phyloP scores from a whole-genome alignment of 148 eudicot genomes.

The Chenopodium suecicum region DNA sequence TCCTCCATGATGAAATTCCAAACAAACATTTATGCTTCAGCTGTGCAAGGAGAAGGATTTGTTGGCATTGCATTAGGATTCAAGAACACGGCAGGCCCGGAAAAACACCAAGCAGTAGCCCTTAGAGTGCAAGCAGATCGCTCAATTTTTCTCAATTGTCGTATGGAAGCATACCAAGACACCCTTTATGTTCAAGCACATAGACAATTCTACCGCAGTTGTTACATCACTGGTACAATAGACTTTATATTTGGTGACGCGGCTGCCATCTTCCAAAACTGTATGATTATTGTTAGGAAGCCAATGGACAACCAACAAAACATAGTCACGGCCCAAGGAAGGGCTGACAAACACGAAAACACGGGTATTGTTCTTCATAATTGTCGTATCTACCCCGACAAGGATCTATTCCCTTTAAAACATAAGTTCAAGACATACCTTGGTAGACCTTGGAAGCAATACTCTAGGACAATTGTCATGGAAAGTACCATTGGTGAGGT shows the following conservation, averaged over 20 bases:
- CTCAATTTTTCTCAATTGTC: conserved; percentile 64
- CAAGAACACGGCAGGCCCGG: conserved; percentile 74
- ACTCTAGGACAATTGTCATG: conserved; percentile 68
- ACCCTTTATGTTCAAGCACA: conserved; percentile 68
- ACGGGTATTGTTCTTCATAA: conserved; percentile 68
- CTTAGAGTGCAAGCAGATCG: conserved; percentile 65
- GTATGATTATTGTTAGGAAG: conserved; percentile 43
- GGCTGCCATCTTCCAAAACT: conserved; percentile 62
- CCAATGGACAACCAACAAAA: conserved; percentile 58
- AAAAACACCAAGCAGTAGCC: conserved; percentile 83
- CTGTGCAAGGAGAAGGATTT: conserved; percentile 67
- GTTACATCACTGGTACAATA: conserved; percentile 58
- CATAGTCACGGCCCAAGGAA: conserved; percentile 68
- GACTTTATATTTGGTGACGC: conserved; percentile 83
- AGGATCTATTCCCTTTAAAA: conserved; percentile 37
- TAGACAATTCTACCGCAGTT: conserved; percentile 61
- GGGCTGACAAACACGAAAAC: conserved; percentile 44
- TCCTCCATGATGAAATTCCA: background rate
- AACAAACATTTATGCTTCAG: conserved; percentile 23
- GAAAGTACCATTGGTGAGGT: conserved; percentile 52
- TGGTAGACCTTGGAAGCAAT: conserved; percentile 78
- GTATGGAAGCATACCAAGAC: conserved; percentile 72
- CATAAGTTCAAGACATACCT: conserved; percentile 50
- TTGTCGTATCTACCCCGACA: conserved; percentile 48
- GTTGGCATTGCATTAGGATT: conserved; percentile 67